Conservation (phyloP, 331 rosid genomes). For the Quercus phellos region DNA sequence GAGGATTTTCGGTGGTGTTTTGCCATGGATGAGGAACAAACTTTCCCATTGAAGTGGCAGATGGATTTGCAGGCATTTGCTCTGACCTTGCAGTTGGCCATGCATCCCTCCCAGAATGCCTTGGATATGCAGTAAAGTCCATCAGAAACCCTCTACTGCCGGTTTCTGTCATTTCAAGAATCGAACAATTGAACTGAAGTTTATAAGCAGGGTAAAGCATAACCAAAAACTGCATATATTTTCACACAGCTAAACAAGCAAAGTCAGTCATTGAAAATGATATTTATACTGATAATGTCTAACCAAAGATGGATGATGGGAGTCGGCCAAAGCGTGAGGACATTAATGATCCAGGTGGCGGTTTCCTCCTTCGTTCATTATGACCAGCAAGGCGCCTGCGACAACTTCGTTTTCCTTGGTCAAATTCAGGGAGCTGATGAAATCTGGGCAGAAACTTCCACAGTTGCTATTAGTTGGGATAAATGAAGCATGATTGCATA, state of each 20-base stretch:
- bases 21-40: conserved; percentile 54
- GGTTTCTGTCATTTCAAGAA: conserved; percentile 41
- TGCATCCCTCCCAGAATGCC: conserved; percentile 44
- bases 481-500: not conserved
- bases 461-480: conserved; percentile 22
- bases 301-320: conserved; percentile 57
- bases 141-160: conserved; percentile 58
- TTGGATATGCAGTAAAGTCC: conserved; percentile 68
- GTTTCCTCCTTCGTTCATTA: conserved; percentile 93
- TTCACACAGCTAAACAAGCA: not conserved
- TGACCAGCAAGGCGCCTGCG: conserved; percentile 95
- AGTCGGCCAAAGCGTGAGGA: conserved; percentile 53
- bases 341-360: conserved; percentile 65
- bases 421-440: conserved; percentile 91
- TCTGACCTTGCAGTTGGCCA: conserved; percentile 43
- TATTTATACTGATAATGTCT: conserved; percentile 22
- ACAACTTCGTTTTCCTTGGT: conserved; percentile 91
- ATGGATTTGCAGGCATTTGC: conserved; percentile 40
- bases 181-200: conserved; percentile 9
- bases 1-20: conserved; percentile 42
- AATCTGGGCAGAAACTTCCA: conserved; percentile 53
- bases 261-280: conserved; percentile 5
- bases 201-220: not conserved
- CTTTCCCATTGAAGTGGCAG: conserved; percentile 22
- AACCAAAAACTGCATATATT: conserved; percentile 6